Base-by-base conservation (phyloP, 176 grass and related monocot species). In the Saccharum spontaneum region DNA sequence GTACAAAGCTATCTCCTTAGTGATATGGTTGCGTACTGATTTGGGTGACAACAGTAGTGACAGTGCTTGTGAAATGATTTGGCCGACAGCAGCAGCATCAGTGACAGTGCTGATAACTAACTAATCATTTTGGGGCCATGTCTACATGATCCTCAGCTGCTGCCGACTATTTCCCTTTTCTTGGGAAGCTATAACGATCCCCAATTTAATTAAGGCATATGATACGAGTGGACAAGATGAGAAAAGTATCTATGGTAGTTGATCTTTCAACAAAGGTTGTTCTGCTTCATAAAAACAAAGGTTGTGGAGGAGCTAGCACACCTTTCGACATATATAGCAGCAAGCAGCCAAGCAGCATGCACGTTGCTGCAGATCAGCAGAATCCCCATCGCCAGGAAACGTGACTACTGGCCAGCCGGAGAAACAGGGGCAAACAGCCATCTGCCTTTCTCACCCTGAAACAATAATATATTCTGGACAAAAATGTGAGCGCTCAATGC, bases 201-300 rank as follows among this genome's bases (percentile, higher is more conserved):
- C 80, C 84, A 79, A 87, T 12, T 62, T 11, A 60, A 62, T 3
- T 26, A 62, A 84, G 85, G 75, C 80, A 68, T 61, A 66, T 34
- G 75, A 57, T 67, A 80, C 18, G 50, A 14, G 44, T 84, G 48
- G 69, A 70, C 40, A 78, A 30, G 73, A 71, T n/a, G 80, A 90
- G 79, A 75, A 86, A 87, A 87, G 89, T 84, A 64, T 41, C 40
- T 65, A 15, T 52, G 30, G 26, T 76, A 49, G 39, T 62, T 87
- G 76, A 80, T 86, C 85, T 87, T 90, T 84, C 61, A 80, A 75
- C 76, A 83, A 83, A 80, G 70, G 48, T 49, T 84, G 81, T 54
- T 83, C 82, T 78, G 88, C 80, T 83, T 80, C 75, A 75, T 62
- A 79, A 87, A 90, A 79, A 87, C 80, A 90, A 90, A 87, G 69